These are phyloP conservation scores for Hyaloscypha hepaticicola DNA, from an alignment of 495 filamentous ascomycete genomes.

Conservation along the genomic window DNA sequence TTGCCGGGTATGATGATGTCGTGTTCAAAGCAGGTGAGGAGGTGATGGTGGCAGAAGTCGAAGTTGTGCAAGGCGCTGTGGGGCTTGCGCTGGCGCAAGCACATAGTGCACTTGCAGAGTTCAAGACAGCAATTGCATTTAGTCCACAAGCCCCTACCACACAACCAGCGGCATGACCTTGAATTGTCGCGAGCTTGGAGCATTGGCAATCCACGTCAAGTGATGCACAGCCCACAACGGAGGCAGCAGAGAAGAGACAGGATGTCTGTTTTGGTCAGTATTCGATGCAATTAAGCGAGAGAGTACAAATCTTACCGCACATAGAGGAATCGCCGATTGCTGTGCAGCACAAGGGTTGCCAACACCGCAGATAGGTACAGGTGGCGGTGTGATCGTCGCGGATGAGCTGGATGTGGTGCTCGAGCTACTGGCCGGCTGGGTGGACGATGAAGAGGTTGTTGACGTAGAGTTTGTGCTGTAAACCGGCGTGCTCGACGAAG, in stretches of 20 bases:
- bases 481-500: neutral
- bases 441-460: neutral
- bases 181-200: neutral
- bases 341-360: neutral
- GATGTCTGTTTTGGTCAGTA: slow-evolving; percentile 4
- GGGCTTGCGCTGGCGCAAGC: slow-evolving; percentile 16
- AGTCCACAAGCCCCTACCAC: slow-evolving; percentile 5
- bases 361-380: neutral
- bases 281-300: neutral
- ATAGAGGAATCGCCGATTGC: neutral
- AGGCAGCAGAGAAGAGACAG: slow-evolving; percentile 12
- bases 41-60: neutral
- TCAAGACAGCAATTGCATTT: slow-evolving; percentile 6
- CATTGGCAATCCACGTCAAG: slow-evolving; percentile 15
- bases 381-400: neutral
- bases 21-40: neutral
- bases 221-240: neutral
- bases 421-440: neutral
- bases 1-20: too few relatives aligned
- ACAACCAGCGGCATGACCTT: slow-evolving; percentile 2
- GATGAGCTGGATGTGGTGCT: neutral
- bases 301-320: neutral
- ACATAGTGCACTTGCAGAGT: slow-evolving; percentile 14
- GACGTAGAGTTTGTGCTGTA: neutral
- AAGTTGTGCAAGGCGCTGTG: slow-evolving; percentile 10